Evolutionary conservation across 192 early-diverging fungal genomes (phyloP).

Genomic region (Podochytrium sp.): DNA sequence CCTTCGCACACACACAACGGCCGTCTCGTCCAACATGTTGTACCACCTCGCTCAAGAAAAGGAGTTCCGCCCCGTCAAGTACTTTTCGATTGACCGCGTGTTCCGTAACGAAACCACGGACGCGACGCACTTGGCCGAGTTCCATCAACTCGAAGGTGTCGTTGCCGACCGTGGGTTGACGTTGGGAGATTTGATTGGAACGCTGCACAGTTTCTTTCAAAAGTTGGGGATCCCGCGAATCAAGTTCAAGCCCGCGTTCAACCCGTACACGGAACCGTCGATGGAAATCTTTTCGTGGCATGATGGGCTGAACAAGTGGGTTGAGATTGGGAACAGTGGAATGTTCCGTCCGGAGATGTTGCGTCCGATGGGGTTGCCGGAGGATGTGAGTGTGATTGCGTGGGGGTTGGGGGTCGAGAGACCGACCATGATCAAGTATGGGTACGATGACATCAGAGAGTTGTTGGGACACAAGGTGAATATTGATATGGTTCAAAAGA

Average conservation of each 20-base stretch:
- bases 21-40: conserved; percentile 89
- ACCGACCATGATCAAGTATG: conserved; percentile 99
- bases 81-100: conserved; percentile 99
- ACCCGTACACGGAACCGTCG: conserved; percentile 99
- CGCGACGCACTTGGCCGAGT: conserved; percentile 98
- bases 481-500: conserved; percentile 83
- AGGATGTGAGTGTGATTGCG: conserved; percentile 93
- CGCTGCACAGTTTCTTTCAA: conserved; percentile 94
- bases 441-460: conserved; percentile 91
- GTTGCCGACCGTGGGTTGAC: conserved; percentile 95
- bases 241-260: conserved; percentile 99
- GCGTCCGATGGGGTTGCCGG: conserved; percentile 89
- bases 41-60: conserved; percentile 86
- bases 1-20: conserved; percentile 96
- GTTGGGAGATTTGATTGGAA: conserved; percentile 94
- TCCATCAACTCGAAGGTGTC: conserved; percentile 99
- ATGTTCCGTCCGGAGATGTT: conserved; percentile 99
- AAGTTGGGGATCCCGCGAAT: conserved; percentile 90
- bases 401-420: conserved; percentile 97
- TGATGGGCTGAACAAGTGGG: conserved; percentile 82
- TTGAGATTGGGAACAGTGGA: conserved; percentile 97
- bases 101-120: conserved; percentile 98
- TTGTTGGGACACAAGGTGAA: conserved; percentile 94
- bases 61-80: conserved; percentile 92
- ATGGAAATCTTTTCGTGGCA: conserved; percentile 99